phyloP scores from a whole-genome alignment of 192 early-diverging fungal genomes.

The Dimargaris verticillata region DNA sequence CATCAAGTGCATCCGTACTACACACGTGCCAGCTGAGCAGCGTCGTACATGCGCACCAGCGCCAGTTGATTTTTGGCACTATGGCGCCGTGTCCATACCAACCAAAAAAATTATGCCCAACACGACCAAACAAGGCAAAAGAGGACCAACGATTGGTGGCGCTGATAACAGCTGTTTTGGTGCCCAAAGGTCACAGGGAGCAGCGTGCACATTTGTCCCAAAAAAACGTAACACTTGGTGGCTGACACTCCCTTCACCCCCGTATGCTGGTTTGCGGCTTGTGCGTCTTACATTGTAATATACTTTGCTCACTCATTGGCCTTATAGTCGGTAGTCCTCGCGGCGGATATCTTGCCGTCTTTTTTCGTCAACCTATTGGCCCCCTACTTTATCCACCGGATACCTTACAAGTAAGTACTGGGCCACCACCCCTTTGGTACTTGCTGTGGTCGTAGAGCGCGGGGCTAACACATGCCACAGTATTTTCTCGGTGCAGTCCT shows the following conservation, averaged over 20 bases:
- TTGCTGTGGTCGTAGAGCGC: background rate
- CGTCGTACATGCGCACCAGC: too few species aligned
- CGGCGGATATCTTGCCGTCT: constrained; percentile 2
- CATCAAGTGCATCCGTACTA: too few species aligned
- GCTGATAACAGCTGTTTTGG: too few species aligned
- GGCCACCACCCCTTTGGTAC: background rate
- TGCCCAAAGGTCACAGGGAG: too few species aligned
- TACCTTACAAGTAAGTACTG: constrained; percentile 6
- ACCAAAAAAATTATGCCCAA: too few species aligned
- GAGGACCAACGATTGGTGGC: too few species aligned
- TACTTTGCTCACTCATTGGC: background rate
- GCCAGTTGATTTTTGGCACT: background rate
- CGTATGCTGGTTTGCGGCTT: background rate
- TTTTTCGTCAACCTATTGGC: background rate
- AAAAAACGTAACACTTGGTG: too few species aligned
- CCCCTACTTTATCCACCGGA: constrained; percentile 10
- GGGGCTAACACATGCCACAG: background rate
- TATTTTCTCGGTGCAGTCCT: background rate
- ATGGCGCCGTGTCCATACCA: background rate
- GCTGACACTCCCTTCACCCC: too few species aligned
- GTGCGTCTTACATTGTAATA: background rate
- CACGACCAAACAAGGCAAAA: too few species aligned
- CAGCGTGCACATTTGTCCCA: too few species aligned
- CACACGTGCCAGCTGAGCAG: too few species aligned
- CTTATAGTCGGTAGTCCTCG: background rate